Evolutionary conservation across 73 alveolate genomes (phyloP).

Genomic region (Tetrahymena borealis): DNA sequence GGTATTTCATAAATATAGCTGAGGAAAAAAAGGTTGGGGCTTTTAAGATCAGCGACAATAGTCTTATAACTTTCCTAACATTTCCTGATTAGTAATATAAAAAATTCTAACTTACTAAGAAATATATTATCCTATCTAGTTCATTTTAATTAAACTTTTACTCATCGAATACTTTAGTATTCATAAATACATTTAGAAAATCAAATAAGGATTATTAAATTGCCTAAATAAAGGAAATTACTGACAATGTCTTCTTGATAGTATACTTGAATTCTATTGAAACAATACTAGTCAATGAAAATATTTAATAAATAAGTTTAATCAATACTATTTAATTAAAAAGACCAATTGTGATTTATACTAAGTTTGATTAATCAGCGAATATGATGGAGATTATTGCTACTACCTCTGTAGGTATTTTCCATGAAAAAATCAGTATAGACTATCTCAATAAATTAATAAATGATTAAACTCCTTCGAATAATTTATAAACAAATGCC

Average conservation of each 20-base stretch:
- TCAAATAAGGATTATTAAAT: not conserved
- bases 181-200: not conserved
- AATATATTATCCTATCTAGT: not conserved
- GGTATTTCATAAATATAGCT: not conserved
- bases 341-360: too few relatives aligned
- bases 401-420: too few relatives aligned
- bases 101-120: not conserved
- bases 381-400: too few relatives aligned
- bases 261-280: not conserved
- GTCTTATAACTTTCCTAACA: not conserved
- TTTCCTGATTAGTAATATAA: not conserved
- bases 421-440: too few relatives aligned
- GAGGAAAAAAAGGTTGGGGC: not conserved
- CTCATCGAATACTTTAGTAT: not conserved
- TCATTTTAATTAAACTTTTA: not conserved
- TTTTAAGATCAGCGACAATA: not conserved
- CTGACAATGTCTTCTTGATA: not conserved
- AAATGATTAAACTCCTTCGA: too few relatives aligned
- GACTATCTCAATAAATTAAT: too few relatives aligned
- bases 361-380: too few relatives aligned
- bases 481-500: too few relatives aligned
- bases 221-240: not conserved
- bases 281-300: not conserved
- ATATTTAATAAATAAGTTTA: too few relatives aligned
- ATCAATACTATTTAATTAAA: too few relatives aligned